Percentiles rank a stretch among this genome's conserved stretches.
phyloP scores from a whole-genome alignment of 345 rosid species.

The Boechera divaricarpa region DNA sequence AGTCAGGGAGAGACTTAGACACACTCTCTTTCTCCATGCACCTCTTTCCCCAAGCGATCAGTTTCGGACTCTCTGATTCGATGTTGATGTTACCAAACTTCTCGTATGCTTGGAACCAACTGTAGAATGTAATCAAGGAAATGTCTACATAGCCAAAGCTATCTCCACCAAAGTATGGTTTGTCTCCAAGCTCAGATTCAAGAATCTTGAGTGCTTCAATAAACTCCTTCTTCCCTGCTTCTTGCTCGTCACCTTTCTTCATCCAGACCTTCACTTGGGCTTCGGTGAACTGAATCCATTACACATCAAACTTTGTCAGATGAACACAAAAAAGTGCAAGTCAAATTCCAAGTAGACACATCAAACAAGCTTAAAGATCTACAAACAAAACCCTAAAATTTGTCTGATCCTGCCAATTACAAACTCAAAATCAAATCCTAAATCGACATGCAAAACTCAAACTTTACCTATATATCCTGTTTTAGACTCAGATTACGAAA shows the following conservation, averaged over 20 bases:
- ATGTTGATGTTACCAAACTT: slow-evolving; percentile 40
- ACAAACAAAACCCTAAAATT: no score
- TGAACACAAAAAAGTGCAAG: background rate
- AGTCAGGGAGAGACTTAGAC: slow-evolving; percentile 36
- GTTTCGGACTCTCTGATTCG: slow-evolving; percentile 42
- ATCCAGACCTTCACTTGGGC: slow-evolving; percentile 28
- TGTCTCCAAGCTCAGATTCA: slow-evolving; percentile 44
- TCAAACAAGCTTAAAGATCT: no score
- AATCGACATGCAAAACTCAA: background rate
- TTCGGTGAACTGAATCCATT: slow-evolving; percentile 12
- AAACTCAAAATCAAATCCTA: no score
- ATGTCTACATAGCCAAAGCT: slow-evolving; percentile 41
- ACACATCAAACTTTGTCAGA: background rate
- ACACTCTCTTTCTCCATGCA: slow-evolving; percentile 45
- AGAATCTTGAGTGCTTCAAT: slow-evolving; percentile 33
- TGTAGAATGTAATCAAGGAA: slow-evolving; percentile 27
- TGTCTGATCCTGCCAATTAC: no score
- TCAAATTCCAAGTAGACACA: background rate
- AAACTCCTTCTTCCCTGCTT: slow-evolving; percentile 31
- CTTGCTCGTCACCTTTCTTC: slow-evolving; percentile 39
- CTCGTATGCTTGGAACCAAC: slow-evolving; percentile 41
- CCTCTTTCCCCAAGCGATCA: slow-evolving; percentile 39
- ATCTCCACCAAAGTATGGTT: slow-evolving; percentile 42
- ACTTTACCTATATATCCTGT: background rate
- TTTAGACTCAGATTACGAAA: background rate